phyloP scores from a whole-genome alignment of 306 rosid genomes.

The Lathyrus tuberosus region DNA sequence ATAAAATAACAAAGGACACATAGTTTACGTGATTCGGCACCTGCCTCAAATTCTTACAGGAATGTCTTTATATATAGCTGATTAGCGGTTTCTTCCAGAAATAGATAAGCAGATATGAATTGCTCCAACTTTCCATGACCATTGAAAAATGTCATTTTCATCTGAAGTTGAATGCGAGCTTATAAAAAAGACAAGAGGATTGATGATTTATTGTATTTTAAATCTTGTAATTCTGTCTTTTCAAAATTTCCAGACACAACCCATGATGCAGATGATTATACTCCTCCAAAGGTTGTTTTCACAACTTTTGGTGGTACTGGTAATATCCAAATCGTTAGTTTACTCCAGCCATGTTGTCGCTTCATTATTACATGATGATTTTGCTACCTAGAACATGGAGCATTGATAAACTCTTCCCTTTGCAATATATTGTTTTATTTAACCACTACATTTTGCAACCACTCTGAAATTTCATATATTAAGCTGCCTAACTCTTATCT shows the following conservation, averaged over 20 bases:
- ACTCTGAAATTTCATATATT: constrained; percentile 43
- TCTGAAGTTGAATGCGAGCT: too few species aligned
- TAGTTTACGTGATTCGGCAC: background rate
- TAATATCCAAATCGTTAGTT: too few species aligned
- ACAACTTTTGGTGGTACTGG: background rate
- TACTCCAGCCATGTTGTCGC: background rate
- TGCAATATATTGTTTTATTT: constrained; percentile 18
- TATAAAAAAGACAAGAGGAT: background rate
- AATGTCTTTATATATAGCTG: background rate
- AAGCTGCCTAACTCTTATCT: constrained; percentile 13
- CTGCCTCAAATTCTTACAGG: background rate
- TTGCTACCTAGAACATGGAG: background rate
- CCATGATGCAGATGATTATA: background rate
- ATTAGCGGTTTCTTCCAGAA: background rate
- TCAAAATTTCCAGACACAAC: background rate
- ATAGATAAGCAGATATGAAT: too few species aligned
- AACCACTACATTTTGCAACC: constrained; percentile 23
- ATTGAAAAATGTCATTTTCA: too few species aligned
- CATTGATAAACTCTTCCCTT: background rate
- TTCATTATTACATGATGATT: constrained; percentile 9
- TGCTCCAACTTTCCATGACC: too few species aligned
- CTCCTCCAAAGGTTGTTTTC: constrained; percentile 2
- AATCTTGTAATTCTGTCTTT: background rate
- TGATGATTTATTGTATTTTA: background rate
- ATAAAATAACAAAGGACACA: background rate